These are phyloP conservation scores for Eragrostis tef DNA, from an alignment of 202 grass and related monocot species.

Conservation along the genomic window DNA sequence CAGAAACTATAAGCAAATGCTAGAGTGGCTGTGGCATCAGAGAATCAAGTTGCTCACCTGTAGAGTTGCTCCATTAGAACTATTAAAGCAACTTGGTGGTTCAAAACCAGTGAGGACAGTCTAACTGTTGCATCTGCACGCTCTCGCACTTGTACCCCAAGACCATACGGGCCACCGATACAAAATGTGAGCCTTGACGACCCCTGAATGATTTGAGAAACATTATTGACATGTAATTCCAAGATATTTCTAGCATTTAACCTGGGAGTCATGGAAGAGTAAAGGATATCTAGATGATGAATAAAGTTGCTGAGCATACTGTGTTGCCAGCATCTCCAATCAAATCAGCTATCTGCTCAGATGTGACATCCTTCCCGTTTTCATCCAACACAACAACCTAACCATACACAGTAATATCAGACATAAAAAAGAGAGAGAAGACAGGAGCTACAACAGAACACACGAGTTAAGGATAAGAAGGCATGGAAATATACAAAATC, in stretches of 20 bases:
- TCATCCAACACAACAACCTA: conserved; percentile 89
- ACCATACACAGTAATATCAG: conserved; percentile 32
- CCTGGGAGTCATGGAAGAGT: neutral
- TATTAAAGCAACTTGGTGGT: conserved; percentile 87
- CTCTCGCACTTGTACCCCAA: conserved; percentile 61
- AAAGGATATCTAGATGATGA: conserved; percentile 7
- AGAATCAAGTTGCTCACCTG: conserved; percentile 55
- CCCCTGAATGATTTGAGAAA: conserved; percentile 56
- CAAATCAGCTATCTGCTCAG: conserved; percentile 89
- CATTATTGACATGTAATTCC: conserved; percentile 3
- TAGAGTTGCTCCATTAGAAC: conserved; percentile 95
- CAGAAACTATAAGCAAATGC: conserved; percentile 20
- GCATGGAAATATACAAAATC: conserved; percentile 72
- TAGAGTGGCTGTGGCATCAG: conserved; percentile 12
- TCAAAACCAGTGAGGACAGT: conserved; percentile 89
- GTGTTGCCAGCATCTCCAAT: conserved; percentile 77
- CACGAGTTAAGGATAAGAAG: conserved; percentile 15
- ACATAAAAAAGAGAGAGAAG: neutral
- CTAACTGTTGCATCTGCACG: conserved; percentile 71
- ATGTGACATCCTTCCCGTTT: conserved; percentile 70
- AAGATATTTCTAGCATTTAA: neutral
- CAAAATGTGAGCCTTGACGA: conserved; percentile 79
- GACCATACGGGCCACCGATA: conserved; percentile 88
- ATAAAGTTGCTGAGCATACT: conserved; percentile 50
- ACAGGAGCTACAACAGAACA: neutral